These are phyloP conservation scores for Aspergillus tanneri DNA, from an alignment of 2,329 filamentous ascomycete genomes.

Conservation along the genomic window DNA sequence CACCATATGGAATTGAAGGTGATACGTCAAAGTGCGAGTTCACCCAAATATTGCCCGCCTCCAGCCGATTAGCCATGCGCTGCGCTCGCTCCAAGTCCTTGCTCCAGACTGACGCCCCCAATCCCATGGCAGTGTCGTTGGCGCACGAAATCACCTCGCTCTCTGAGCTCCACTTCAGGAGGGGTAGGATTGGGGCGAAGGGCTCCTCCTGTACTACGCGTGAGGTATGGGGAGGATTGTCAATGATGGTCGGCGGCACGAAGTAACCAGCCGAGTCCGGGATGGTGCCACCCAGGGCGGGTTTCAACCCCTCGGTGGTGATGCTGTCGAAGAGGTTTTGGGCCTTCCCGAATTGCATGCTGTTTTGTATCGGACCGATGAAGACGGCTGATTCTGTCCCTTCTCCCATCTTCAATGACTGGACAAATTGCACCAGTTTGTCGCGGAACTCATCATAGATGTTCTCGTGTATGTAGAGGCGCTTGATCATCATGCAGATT, in stretches of 20 bases:
- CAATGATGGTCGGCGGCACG: constrained; percentile 59
- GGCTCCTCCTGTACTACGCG: constrained; percentile 60
- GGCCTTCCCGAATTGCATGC: constrained; percentile 63
- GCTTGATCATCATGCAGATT: constrained; percentile 58
- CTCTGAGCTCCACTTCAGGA: constrained; percentile 62
- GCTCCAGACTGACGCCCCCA: constrained; percentile 60
- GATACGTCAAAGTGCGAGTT: constrained; percentile 46
- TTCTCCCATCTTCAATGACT: constrained; percentile 41
- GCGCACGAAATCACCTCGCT: constrained; percentile 58
- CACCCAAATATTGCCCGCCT: constrained; percentile 62
- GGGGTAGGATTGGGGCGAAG: constrained; percentile 64
- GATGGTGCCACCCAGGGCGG: constrained; percentile 51
- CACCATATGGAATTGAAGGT: constrained; percentile 46
- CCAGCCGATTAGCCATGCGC: constrained; percentile 54
- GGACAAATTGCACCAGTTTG: constrained; percentile 48
- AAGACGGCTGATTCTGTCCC: constrained; percentile 46
- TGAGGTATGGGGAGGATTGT: constrained; percentile 57
- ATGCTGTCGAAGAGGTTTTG: constrained; percentile 58
- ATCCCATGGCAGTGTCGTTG: constrained; percentile 54
- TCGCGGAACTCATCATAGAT: constrained; percentile 58
- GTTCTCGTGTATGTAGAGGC: constrained; percentile 60
- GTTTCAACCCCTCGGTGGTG: constrained; percentile 53
- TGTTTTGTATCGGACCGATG: constrained; percentile 63
- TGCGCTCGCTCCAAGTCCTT: constrained; percentile 53
- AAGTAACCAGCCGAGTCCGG: constrained; percentile 54